phyloP scores from a whole-genome alignment of 2,329 filamentous ascomycete genomes.

The Alternaria atra region DNA sequence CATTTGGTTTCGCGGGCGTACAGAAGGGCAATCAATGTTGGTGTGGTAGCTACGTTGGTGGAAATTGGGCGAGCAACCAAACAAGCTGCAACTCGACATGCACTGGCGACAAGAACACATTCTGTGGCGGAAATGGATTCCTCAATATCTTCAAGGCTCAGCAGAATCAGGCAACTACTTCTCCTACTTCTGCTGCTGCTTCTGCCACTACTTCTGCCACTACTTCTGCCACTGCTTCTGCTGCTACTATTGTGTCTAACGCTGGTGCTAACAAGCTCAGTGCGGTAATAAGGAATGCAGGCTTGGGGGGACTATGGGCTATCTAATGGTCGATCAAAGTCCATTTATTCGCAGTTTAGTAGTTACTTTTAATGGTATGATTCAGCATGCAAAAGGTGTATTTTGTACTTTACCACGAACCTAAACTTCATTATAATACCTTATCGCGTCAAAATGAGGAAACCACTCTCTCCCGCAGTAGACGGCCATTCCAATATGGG shows the following conservation, averaged over 20 bases:
- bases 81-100: not conserved
- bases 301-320: not conserved
- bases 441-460: no score
- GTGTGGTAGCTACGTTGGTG: not conserved
- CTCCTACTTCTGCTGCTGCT: not conserved
- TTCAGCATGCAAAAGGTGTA: not conserved
- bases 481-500: no score
- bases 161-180: not conserved
- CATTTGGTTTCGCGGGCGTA: slow-evolving; percentile 6
- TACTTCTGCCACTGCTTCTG: not conserved
- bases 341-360: not conserved
- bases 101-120: not conserved
- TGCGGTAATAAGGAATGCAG: not conserved
- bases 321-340: not conserved
- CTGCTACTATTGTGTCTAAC: not conserved
- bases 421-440: no score
- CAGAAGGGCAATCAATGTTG: not conserved
- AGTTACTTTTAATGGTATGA: not conserved
- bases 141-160: not conserved
- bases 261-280: not conserved
- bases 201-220: not conserved
- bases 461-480: no score
- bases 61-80: not conserved
- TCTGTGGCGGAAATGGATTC: not conserved
- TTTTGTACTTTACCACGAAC: no score